These are phyloP conservation scores for Penicillium roqueforti DNA, from an alignment of 495 filamentous ascomycete species.

Conservation along the genomic window DNA sequence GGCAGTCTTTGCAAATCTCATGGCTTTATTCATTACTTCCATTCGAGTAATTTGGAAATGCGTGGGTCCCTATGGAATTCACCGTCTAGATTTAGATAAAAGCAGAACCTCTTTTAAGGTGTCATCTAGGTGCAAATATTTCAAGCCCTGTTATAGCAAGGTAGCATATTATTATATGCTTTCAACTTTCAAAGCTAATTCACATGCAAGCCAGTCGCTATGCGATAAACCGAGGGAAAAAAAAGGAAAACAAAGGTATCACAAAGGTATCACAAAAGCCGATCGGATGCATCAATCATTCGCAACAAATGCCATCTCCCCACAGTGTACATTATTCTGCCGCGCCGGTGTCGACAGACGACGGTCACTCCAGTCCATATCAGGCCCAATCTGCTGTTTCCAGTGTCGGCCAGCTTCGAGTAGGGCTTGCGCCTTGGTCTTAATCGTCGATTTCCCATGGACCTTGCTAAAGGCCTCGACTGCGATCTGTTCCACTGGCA, in stretches of 20 bases:
- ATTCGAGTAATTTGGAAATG: neutral
- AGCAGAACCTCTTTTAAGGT: neutral
- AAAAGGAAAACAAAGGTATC: neutral
- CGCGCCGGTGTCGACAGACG: slow-evolving; percentile 29
- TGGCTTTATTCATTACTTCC: neutral
- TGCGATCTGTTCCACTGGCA: slow-evolving; percentile 31
- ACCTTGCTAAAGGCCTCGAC: slow-evolving; percentile 37
- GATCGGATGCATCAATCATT: neutral
- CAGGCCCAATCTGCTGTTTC: slow-evolving; percentile 47
- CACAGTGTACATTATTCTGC: slow-evolving; percentile 14
- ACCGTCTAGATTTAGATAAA: neutral
- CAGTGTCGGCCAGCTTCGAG: slow-evolving; percentile 37
- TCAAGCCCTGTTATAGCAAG: neutral
- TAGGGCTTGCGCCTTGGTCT: slow-evolving; percentile 37
- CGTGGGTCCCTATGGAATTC: neutral
- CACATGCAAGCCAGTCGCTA: neutral
- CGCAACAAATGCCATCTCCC: slow-evolving; percentile 10
- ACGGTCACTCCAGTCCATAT: slow-evolving; percentile 36
- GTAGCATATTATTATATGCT: neutral
- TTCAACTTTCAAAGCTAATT: neutral
- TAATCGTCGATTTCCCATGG: slow-evolving; percentile 35
- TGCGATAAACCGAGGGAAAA: neutral
- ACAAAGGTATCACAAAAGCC: neutral
- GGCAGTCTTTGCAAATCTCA: neutral
- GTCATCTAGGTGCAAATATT: neutral